Evolutionary conservation across 805 yeast genomes (phyloP), one percentile per base, ranked within the genome.

Genomic region (Saccharomycopsis fodiens): DNA sequence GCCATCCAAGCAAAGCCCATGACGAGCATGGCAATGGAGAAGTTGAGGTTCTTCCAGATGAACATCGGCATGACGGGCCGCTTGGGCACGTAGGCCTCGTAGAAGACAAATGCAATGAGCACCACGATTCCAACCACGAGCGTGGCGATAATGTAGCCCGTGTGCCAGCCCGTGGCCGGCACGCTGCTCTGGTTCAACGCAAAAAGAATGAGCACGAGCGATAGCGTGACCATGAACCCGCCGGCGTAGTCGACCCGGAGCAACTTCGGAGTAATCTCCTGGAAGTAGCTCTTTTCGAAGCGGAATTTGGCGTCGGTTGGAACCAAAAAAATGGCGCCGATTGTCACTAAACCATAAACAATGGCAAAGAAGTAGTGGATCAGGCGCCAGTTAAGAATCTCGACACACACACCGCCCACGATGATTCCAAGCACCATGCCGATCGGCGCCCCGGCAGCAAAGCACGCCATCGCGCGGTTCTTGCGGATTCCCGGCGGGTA

Each of bases 21-120:
- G 41, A 69, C 57, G 3, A 58, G 43, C 71, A 72, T 68, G 42
- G 65, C 57, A 2, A 70, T 35, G 13, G 65, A 57, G 40, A 73
- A 73, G 34, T 67, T 65, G 22, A 52, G 58, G 44, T 56, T 63
- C 38, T 55, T 60, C 67, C 72, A 72, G 46, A 72, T 56, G 31
- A 48, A 44, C 65, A 70, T 64, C 8, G 77, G 77, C 70, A 72
- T 68, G 16, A 73, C 54, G n/a, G 78, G 76, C n/a, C 57, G 54
- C 35, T 48, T 37, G 1, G 75, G 69, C 1, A 68, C 46, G 36
- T 63, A 63, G 2, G 52, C 37, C 54, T 73, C 76, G 51, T 65
- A 70, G 6, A 66, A 10, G 2, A 61, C 61, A 39, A 69, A 64
- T 0, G 45, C 55, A 1, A 57, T 55, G 16, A 72, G 50, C n/a